Base-by-base conservation (phyloP, 441 rosid genomes). In the Gossypium schwendimanii region DNA sequence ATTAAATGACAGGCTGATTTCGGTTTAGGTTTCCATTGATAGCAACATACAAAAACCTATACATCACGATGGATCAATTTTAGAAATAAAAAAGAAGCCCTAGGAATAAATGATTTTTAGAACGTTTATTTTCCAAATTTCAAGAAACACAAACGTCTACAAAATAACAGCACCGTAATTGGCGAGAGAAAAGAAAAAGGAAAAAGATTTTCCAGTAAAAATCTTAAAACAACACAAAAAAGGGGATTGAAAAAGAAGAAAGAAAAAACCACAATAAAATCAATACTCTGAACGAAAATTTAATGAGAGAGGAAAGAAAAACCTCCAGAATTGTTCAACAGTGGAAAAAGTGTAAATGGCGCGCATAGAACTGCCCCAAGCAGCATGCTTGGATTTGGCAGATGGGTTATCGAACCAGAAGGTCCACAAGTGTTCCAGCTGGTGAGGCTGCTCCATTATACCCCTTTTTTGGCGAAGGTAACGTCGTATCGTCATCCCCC, bases 241-340 rank as follows among this genome's bases (percentile, higher is more conserved):
- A 31, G 50, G 6, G 26, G 9, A 49, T 1, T 4, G 0, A 17
- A n/a, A 62, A 54, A 44, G 39, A 24, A 45, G 26, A 49, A 6
- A 6, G 7, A 15, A 52, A 4, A 54, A 6, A 3, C 24, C 9
- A 15, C 15, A 50, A 15, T n/a, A 1, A 49, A n/a, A n/a, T n/a
- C 18, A 50, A 31, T 31, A 31, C 6, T 31, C 33, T 31, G 33
- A 4, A 31, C 33, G 33, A n/a, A 50, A 5, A 50, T 1, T 50
- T 50, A 50, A 5, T 20, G 9, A 49, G 21, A 65, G 20, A 5
- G 0, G 11, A 31, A 31, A 41, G 14, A 23, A 24, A 28, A 58
- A 95, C 99, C 97, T 80, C 97, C 98, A 91, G 68, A 93, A 95
- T 73, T 90, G 91, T 69, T 93, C 91, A 8, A 87, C 86, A 14